Evolutionary conservation across 192 early-diverging fungal species (phyloP).

Genomic region (Coemansia sp.): DNA sequence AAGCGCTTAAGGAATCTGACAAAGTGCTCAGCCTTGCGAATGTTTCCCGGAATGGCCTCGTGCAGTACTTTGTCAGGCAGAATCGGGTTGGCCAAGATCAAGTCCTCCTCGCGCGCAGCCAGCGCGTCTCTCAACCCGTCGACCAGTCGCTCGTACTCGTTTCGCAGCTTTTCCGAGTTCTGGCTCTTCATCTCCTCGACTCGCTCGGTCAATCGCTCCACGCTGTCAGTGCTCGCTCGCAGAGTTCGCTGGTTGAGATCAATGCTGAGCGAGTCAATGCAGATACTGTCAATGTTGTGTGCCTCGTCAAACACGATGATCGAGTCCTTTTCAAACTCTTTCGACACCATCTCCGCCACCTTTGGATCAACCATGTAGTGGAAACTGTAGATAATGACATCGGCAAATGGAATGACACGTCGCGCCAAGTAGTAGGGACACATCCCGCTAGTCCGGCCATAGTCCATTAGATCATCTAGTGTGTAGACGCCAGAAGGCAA

Average conservation of each 20-base stretch:
- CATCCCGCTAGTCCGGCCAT: conserved; percentile 68
- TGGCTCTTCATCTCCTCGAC: conserved; percentile 83
- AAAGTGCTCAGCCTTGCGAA: conserved; percentile 97
- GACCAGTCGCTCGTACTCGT: conserved; percentile 90
- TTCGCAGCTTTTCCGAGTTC: conserved; percentile 85
- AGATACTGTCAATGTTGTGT: conserved; percentile 99
- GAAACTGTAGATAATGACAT: conserved; percentile 98
- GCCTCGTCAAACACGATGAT: conserved; percentile 99
- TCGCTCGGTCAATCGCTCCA: conserved; percentile 66
- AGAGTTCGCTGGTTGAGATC: conserved; percentile 90
- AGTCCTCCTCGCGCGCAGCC: conserved; percentile 77
- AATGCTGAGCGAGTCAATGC: conserved; percentile 95
- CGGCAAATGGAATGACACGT: conserved; percentile 82
- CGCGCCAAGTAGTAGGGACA: conserved; percentile 97
- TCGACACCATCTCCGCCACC: conserved; percentile 96
- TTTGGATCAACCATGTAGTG: conserved; percentile 99
- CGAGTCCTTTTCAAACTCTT: conserved; percentile 89
- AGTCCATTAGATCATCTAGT: conserved; percentile 89
- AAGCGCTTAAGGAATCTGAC: conserved; percentile 95
- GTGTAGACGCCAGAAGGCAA: conserved; percentile 95
- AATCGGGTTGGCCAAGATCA: conserved; percentile 91
- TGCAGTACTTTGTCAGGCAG: conserved; percentile 90
- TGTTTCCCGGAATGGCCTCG: conserved; percentile 97
- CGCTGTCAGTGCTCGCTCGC: conserved; percentile 84
- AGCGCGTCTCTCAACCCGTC: conserved; percentile 82